A percentile compares a stretch with the other conserved stretches of the same genome.
phyloP scores from a whole-genome alignment of 2,329 filamentous ascomycete genomes.

The Aureobasidium lini region DNA sequence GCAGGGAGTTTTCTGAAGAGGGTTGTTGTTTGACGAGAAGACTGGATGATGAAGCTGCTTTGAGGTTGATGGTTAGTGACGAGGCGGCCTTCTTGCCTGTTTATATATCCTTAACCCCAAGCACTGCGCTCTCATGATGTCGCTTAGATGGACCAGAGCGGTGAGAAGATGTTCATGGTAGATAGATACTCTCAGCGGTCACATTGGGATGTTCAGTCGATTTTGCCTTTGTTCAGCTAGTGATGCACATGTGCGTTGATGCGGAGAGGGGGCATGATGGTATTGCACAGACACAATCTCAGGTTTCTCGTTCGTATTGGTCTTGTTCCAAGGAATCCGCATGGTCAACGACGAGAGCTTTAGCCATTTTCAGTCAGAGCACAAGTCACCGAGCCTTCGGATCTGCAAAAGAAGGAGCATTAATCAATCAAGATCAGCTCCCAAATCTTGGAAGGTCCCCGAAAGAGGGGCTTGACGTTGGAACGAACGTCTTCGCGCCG shows the following conservation, averaged over 20 bases:
- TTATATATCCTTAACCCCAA: background rate
- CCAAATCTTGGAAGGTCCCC: background rate
- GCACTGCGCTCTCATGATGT: background rate
- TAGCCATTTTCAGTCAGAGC: background rate
- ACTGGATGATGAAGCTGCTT: background rate
- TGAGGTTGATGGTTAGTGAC: background rate
- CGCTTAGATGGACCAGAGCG: too few species aligned
- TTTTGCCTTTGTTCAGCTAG: background rate
- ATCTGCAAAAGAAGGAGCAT: background rate
- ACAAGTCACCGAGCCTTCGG: background rate
- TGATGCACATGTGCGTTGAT: background rate
- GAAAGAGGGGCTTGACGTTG: background rate
- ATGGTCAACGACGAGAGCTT: background rate
- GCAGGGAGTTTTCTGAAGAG: background rate
- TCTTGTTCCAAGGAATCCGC: background rate
- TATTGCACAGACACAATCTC: background rate
- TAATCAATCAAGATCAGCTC: too few species aligned
- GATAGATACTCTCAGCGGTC: background rate
- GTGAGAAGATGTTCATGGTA: background rate
- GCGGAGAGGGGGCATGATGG: background rate
- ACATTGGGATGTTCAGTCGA: slow-evolving; percentile 1
- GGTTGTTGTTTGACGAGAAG: background rate
- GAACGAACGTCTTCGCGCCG: background rate
- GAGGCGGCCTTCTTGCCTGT: background rate
- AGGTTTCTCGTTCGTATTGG: background rate